Evolutionary conservation across 371 early-diverging fungal species (phyloP), one percentile per base, ranked within the genome.

Genomic region (Circinella minor): DNA sequence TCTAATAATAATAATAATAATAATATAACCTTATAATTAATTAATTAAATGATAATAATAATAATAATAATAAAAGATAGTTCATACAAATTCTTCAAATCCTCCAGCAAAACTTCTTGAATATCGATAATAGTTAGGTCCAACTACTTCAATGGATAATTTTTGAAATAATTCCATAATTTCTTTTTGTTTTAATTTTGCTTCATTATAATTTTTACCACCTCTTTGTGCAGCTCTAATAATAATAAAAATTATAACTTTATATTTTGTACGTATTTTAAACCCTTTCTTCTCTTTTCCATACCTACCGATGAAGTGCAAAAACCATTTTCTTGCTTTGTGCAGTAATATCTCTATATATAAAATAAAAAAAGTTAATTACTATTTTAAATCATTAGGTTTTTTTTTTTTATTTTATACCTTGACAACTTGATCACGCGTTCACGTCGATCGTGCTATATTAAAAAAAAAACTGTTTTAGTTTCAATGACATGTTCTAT

Each of bases 261-360:
- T 27, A 27, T 27, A 27, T 27, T 27, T 27, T 27, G 2, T 27
- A 27, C 2, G 2, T 27, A 27, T 27, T 27, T 27, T 27, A 27
- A 27, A 27, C 27, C 27, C 27, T 27, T 27, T 27, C 27, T 27
- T 27, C 2, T 27, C 2, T 27, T 27, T 27, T 27, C 27, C 27
- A 27, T 27, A 37, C 72, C 15, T 72, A 84, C 79, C 91, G 83
- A 67, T 91, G 91, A 18, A 91, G 77, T 0, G 86, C 78, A 69
- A 89, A 91, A 48, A 91, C 88, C 74, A 88, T 76, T 67, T 88
- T 82, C 71, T 91, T 91, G 57, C 88, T 87, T 15, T 74, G 69
- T 48, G 84, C 87, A 34, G 89, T 91, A 63, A 91, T 88, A 70
- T 91, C 91, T 71, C 91, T 85, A 18, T 48, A 34, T 14, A 20